Evolutionary conservation across 805 yeast genomes (phyloP).

Genomic region (Schizosaccharomyces osmophilus): DNA sequence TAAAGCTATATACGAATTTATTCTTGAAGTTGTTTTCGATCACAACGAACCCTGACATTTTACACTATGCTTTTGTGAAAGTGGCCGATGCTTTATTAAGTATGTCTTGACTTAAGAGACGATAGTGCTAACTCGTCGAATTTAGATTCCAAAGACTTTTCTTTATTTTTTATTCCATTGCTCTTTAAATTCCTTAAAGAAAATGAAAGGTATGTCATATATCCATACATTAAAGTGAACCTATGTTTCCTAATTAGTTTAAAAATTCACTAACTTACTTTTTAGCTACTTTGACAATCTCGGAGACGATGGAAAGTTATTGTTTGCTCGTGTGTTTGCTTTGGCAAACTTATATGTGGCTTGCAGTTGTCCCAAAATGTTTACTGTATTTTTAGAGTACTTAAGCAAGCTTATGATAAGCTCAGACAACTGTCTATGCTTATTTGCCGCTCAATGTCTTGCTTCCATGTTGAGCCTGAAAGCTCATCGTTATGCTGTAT

Average conservation of each 20-base stretch:
- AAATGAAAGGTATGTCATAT: neutral
- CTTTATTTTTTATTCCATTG: neutral
- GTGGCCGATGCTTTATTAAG: slow-evolving; percentile 26
- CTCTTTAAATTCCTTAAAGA: neutral
- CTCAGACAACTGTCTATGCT: slow-evolving; percentile 27
- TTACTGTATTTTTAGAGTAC: slow-evolving; percentile 10
- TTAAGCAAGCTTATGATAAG: slow-evolving; percentile 14
- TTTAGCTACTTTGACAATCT: neutral
- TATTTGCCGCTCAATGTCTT: slow-evolving; percentile 38
- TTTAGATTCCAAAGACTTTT: slow-evolving; percentile 15
- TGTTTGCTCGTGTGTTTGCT: neutral
- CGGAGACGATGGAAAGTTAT: neutral
- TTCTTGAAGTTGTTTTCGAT: slow-evolving; percentile 30
- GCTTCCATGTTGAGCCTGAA: slow-evolving; percentile 34
- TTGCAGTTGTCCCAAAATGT: neutral
- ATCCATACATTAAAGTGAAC: neutral
- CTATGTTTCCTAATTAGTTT: neutral
- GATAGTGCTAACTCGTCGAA: neutral
- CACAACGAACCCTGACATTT: slow-evolving; percentile 34
- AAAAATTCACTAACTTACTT: neutral
- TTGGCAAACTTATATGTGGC: neutral
- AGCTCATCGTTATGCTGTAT: slow-evolving; percentile 27
- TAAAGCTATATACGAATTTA: slow-evolving; percentile 29
- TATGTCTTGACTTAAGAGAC: slow-evolving; percentile 1
- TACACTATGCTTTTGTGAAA: slow-evolving; percentile 38